Evolutionary conservation across 225 moss, liverwort and hornwort species (phyloP), one percentile per base, ranked within the genome.

Genomic region (Anthoceros angustus): DNA sequence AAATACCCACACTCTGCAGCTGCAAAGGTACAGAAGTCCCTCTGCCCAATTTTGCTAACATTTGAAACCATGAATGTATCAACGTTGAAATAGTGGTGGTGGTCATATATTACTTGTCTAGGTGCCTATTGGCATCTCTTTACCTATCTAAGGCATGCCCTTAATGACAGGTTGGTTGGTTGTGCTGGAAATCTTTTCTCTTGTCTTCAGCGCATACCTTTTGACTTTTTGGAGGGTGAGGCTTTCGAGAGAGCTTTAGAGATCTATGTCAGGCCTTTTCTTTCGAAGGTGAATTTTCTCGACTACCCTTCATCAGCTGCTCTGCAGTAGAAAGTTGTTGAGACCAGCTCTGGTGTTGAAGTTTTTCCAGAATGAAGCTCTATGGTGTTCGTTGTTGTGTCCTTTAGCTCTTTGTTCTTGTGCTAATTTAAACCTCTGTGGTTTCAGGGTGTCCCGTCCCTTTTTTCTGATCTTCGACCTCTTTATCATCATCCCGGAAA

Each of bases 1-100:
- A 80, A 86, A 66, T 98, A 87, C 80, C 89, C 87, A 62, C 84
- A 86, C 70, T 98, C 95, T 72, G 86, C 95, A 63, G 95, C 95
- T 12, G 84, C 92, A 64, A 98, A 89, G 83, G 85, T 86, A 41
- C 41, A 9, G n/a, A 40, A n/a, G 39, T 66, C 25, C 11, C 2
- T 12, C 65, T 32, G 39, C 65, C 4, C 32, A 32, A 32, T 55
- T 8, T 55, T 18, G 55, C 55, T 8, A 1, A 55, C 7, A 5
- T 18, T 55, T 55, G 18, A 8, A 2, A 20, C 23, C 7, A 55
- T 20, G 55, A 15, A 23, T 9, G 55, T 0, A 0, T 55, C 7
- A 23, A 55, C 23, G 55, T 18, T 55, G 8, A 55, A 7, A 0
- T 55, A 55, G 0, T 55, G 14, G 38, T 68, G 46, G 49, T 16